These are phyloP conservation scores for Leccinum pachyderme DNA, from an alignment of 1,284 basidiomycete genomes.

Conservation along the genomic window DNA sequence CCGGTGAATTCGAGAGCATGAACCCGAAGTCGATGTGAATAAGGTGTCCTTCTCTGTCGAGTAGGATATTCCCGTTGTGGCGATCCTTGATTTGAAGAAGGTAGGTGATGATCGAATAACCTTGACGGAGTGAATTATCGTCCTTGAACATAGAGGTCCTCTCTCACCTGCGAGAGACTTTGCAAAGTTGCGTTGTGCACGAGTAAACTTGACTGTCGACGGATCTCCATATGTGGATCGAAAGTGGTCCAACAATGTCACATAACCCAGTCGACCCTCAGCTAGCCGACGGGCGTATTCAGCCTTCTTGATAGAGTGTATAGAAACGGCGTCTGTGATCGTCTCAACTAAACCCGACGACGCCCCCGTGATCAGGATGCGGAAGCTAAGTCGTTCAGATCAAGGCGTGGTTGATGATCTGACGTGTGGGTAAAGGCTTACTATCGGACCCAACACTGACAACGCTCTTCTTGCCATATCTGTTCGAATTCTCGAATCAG, in stretches of 20 bases:
- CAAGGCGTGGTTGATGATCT: neutral
- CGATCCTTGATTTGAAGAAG: constrained; percentile 98
- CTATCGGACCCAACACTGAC: constrained; percentile 91
- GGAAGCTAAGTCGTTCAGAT: constrained; percentile 44
- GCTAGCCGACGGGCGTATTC: constrained; percentile 90
- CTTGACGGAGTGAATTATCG: constrained; percentile 36
- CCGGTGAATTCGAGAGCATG: constrained; percentile 95
- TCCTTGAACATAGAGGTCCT: neutral
- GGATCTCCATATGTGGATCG: constrained; percentile 87
- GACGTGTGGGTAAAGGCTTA: constrained; percentile 41
- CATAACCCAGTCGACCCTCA: constrained; percentile 78
- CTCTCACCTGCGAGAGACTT: constrained; percentile 83
- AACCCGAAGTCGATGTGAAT: constrained; percentile 99
- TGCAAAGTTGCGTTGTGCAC: constrained; percentile 89
- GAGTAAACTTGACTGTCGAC: constrained; percentile 78
- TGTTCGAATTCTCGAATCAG: constrained; percentile 90
- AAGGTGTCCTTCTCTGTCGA: constrained; percentile 93
- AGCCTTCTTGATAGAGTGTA: constrained; percentile 99
- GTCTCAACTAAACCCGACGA: constrained; percentile 93
- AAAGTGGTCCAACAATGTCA: constrained; percentile 89
- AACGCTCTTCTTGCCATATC: constrained; percentile 95
- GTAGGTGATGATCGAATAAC: constrained; percentile 94
- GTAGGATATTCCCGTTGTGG: constrained; percentile 97
- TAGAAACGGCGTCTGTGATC: constrained; percentile 94
- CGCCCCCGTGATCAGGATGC: constrained; percentile 93